Evolutionary conservation across 163 green algal genomes (phyloP), one percentile per base, ranked within the genome.

Genomic region (Scenedesmus sp.): DNA sequence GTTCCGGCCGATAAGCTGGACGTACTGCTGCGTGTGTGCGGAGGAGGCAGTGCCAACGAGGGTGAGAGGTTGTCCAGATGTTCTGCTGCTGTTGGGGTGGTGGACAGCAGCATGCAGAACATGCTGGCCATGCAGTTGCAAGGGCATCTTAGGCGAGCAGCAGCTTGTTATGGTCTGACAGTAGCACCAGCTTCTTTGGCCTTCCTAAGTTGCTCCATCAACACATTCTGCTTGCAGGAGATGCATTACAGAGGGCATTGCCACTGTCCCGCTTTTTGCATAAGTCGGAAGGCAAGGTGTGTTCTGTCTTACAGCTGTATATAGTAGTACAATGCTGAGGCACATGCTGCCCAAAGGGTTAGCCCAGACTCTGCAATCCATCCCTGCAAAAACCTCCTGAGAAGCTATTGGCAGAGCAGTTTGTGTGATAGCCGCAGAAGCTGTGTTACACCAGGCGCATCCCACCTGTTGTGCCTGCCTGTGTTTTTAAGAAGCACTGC

Each of bases 1-100:
- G 81, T 92, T 26, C 88, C 88, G 9, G 46, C n/a, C 20, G 88
- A 92, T 1, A 89, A 92, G 81, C 88, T 92, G 13, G 66, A 84
- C 13, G 56, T 92, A 13, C 81, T 92, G 64, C 18, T 89, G 81
- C 81, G 55, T 26, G 81, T 92, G 23, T 92, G 88, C 59, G 12
- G 20, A 46, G 88, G 23, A 52, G 23, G 23, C 70, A 52, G 70
- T 79, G 70, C 5, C 70, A 79, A 79, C 20, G 88, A 88, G 5
- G 88, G 73, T 59, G 60, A 46, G 3, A 20, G 67, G 10, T 2
- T 13, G 5, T 23, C 15, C 12, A 3, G 23, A 57, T 55, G 55
- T 9, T 3, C 16, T 16, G 55, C 74, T 74, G 87, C 87, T 57
- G 87, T 46, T 85, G 57, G 34, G 86, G 8, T 34, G 67, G 81